Conservation (phyloP, 2,329 filamentous ascomycete genomes). For the Ceratocystis albifundus region DNA sequence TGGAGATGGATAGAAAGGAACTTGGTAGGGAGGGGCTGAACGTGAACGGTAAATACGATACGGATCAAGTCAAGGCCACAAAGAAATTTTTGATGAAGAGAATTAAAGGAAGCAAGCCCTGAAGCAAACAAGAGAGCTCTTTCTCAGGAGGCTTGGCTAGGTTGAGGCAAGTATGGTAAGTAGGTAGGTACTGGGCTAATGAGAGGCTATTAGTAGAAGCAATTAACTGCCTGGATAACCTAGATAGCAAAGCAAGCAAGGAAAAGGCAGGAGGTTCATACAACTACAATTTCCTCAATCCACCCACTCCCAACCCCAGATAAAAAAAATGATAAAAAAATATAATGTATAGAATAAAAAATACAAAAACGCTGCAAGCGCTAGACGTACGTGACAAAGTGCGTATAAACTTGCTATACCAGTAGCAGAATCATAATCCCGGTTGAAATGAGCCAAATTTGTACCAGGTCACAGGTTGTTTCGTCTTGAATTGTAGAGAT, state of each 20-base stretch:
- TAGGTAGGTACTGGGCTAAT: neutral
- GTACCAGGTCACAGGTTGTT: slow-evolving; percentile 12
- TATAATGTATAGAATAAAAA: no score
- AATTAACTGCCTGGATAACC: neutral
- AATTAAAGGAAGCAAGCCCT: slow-evolving; percentile 9
- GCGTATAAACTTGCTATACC: neutral
- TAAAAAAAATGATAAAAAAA: no score
- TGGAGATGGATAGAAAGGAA: neutral
- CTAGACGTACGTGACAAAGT: neutral
- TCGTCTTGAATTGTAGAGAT: slow-evolving; percentile 13
- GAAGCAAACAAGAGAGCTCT: neutral
- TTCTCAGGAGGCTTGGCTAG: slow-evolving; percentile 1
- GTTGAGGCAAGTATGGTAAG: neutral
- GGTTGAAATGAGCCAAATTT: neutral
- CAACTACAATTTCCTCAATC: neutral
- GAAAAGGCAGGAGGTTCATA: neutral
- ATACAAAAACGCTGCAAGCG: neutral
- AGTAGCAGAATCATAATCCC: neutral
- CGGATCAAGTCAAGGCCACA: slow-evolving; percentile 4
- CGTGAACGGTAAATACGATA: neutral
- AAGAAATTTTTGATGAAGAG: slow-evolving; percentile 11
- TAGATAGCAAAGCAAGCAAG: neutral
- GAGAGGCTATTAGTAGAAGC: neutral
- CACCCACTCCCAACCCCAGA: neutral
- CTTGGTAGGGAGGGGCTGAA: neutral